Base-by-base conservation (phyloP, 208 protist species). In the Strigomonas culicis region DNA sequence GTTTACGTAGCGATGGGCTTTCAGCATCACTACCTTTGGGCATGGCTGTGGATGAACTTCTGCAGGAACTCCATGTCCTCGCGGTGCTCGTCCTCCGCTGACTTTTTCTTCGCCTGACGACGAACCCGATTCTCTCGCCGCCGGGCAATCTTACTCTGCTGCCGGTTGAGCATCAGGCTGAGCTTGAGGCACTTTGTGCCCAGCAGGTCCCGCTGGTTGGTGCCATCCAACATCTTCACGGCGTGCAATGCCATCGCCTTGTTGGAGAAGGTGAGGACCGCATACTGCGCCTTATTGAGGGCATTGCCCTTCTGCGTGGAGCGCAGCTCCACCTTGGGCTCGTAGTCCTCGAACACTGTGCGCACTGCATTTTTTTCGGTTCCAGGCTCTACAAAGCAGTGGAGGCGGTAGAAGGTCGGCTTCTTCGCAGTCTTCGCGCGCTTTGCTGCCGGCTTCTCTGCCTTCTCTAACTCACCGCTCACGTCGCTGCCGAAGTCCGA, bases 361-460 rank as follows among this genome's bases (percentile, higher is more conserved):
- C 90, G 84, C 24, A 95, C 84, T 2, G 71, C 84, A 57, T 95
- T 93, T 28, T 77, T 73, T 59, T 88, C 85, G 22, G 86, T 93
- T n/a, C 90, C 90, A n/a, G 90, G 84, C 46, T 82, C 86, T 27
- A 95, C 80, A 66, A 95, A 93, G 66, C 90, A 95, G 61, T 95
- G 90, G 21, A 95, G 75, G 10, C 90, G 79, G 62, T 93, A 95
- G 10, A 77, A 57, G 25, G 60, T 72, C 0, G 28, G 46, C 25
- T 56, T 60, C 41, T 75, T 75, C 15, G 55, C 25, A 0, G 53
- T 53, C 53, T 83, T 90, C 43, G 69, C 73, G 34, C 27, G n/a
- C 55, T 80, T 75, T 57, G 75, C 69, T n/a, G 7, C 24, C 17
- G 47, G 63, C 67, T 25, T 31, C 39, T 22, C 17, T 55, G 24